Percentiles rank a stretch among this genome's conserved stretches.
Conservation (phyloP, 2,329 filamentous ascomycete genomes). For the Ciborinia camelliae region DNA sequence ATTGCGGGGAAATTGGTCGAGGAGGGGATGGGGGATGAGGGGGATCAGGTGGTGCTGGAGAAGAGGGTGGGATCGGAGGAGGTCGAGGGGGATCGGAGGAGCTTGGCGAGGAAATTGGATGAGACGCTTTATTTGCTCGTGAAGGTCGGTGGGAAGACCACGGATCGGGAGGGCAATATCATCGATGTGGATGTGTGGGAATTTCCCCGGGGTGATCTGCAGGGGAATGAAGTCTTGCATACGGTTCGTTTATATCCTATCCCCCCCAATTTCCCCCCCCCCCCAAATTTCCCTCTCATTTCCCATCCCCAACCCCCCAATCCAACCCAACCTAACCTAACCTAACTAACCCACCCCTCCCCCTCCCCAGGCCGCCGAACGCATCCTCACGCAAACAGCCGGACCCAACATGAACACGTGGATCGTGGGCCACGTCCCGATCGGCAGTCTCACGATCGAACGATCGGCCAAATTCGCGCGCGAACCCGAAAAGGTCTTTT, state of each 20-base stretch:
- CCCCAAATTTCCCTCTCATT: constrained; percentile 8
- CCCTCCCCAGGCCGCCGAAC: constrained; percentile 67
- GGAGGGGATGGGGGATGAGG: constrained; percentile 40
- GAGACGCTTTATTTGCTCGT: constrained; percentile 87
- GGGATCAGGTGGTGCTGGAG: constrained; percentile 50
- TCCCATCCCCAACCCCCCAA: not conserved
- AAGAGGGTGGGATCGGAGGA: constrained; percentile 72
- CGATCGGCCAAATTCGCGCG: constrained; percentile 44
- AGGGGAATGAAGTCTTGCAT: constrained; percentile 72
- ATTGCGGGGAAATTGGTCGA: constrained; percentile 61
- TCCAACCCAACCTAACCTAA: no score
- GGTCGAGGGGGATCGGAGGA: constrained; percentile 67
- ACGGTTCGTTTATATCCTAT: constrained; percentile 63
- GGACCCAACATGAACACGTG: constrained; percentile 98
- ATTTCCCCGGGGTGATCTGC: constrained; percentile 72
- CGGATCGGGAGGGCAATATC: constrained; percentile 36
- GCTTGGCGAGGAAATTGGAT: constrained; percentile 75
- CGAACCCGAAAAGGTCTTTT: constrained; percentile 81
- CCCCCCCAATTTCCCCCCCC: no score
- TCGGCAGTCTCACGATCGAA: constrained; percentile 70
- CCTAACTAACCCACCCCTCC: not conserved
- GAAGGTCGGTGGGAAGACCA: constrained; percentile 45
- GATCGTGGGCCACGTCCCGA: constrained; percentile 86
- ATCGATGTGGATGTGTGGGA: constrained; percentile 63
- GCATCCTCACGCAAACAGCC: constrained; percentile 71